Conservation (phyloP, 2,329 filamentous ascomycete species). For the Verticillium tricorpus region DNA sequence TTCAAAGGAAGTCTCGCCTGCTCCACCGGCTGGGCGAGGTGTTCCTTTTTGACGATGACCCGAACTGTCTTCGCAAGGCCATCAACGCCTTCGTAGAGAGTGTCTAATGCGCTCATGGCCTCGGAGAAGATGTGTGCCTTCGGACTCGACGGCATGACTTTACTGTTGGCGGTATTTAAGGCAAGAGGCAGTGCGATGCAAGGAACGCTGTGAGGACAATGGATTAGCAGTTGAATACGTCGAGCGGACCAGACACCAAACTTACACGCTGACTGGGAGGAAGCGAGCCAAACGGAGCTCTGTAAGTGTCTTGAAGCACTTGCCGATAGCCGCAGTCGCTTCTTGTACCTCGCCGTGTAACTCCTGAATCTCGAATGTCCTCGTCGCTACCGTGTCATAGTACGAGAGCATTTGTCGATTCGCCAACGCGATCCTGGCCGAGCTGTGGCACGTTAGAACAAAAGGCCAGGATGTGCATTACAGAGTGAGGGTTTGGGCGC, state of each 20-base stretch:
- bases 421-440: neutral
- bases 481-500: neutral
- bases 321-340: neutral
- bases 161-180: neutral
- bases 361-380: neutral
- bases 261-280: slow-evolving; percentile 2
- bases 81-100: slow-evolving; percentile 1
- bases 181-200: neutral
- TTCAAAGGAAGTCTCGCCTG: neutral
- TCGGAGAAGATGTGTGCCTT: slow-evolving; percentile 1
- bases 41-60: neutral
- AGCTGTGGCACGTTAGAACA: neutral
- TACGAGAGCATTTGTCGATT: slow-evolving; percentile 1
- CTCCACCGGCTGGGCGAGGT: neutral
- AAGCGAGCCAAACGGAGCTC: neutral
- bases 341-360: neutral
- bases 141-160: neutral
- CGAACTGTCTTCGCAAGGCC: neutral
- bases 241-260: neutral
- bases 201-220: neutral
- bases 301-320: neutral
- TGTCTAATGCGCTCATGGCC: neutral
- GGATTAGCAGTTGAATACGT: neutral
- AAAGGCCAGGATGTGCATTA: no score
- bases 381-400: neutral